phyloP scores from a whole-genome alignment of 208 protist species.

The Crithidia sp. region DNA sequence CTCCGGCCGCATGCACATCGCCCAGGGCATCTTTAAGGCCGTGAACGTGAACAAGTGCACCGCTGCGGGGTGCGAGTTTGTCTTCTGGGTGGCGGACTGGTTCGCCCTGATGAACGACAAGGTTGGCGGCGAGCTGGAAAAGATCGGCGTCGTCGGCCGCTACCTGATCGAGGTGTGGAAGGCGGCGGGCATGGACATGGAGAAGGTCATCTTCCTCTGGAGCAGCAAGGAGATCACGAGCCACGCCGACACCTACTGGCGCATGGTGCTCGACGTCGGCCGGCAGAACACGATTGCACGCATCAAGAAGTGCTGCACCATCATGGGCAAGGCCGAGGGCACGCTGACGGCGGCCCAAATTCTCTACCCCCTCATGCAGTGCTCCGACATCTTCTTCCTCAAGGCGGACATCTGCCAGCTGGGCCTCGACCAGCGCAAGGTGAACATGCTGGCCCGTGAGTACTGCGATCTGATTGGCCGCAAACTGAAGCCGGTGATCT shows the following conservation, averaged over 20 bases:
- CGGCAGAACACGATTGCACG: constrained; percentile 94
- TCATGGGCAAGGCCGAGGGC: constrained; percentile 98
- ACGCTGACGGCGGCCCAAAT: constrained; percentile 98
- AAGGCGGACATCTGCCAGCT: constrained; percentile 99
- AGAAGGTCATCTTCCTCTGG: constrained; percentile 97
- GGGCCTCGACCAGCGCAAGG: constrained; percentile 99
- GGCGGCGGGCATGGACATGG: constrained; percentile 98
- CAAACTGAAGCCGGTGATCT: constrained; percentile 97
- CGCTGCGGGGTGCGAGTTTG: constrained; percentile 94
- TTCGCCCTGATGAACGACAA: constrained; percentile 99
- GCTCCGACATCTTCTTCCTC: constrained; percentile 99
- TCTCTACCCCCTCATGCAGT: constrained; percentile 99
- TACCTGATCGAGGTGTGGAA: constrained; percentile 99
- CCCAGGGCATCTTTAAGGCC: constrained; percentile 99
- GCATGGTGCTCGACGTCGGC: constrained; percentile 97
- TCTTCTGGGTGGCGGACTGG: constrained; percentile 99
- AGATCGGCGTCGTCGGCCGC: constrained; percentile 96
- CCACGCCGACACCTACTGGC: constrained; percentile 96
- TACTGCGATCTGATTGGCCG: constrained; percentile 95
- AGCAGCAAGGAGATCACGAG: constrained; percentile 97
- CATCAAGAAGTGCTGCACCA: constrained; percentile 98
- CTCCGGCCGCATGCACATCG: constrained; percentile 99
- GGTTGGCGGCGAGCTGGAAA: constrained; percentile 98
- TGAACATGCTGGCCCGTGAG: constrained; percentile 99
- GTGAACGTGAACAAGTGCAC: constrained; percentile 99